Evolutionary conservation across 2,329 filamentous ascomycete genomes (phyloP).

Genomic region (Exophiala spinifera): DNA sequence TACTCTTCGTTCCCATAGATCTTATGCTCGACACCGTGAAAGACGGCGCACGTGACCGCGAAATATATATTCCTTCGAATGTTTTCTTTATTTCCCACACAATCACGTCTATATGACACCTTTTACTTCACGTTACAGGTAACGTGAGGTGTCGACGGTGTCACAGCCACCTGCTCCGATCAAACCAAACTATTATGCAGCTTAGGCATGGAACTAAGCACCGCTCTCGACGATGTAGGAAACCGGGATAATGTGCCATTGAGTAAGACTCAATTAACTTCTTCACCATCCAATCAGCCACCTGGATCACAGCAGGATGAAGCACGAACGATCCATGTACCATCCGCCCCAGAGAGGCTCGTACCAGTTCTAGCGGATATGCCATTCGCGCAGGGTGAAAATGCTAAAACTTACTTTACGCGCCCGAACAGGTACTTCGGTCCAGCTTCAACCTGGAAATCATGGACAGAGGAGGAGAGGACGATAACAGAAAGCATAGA

Average conservation of each 20-base stretch:
- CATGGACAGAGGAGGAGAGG: slow-evolving; percentile 86
- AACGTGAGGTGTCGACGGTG: too few relatives aligned
- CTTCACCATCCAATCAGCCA: slow-evolving; percentile 3
- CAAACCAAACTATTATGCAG: background rate
- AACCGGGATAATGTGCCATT: background rate
- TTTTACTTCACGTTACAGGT: too few relatives aligned
- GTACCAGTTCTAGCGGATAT: slow-evolving; percentile 3
- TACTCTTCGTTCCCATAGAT: background rate
- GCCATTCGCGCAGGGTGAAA: slow-evolving; percentile 11
- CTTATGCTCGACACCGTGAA: too few relatives aligned
- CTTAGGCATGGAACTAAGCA: slow-evolving; percentile 14
- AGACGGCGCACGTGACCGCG: too few relatives aligned
- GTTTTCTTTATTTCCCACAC: too few relatives aligned
- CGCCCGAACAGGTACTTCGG: slow-evolving; percentile 75
- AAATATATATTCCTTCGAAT: too few relatives aligned
- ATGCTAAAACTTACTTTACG: slow-evolving; percentile 24
- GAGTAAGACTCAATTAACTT: slow-evolving; percentile 1
- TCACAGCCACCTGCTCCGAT: too few relatives aligned
- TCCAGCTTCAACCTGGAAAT: slow-evolving; percentile 66
- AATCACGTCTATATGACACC: too few relatives aligned
- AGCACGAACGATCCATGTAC: background rate
- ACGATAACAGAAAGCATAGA: slow-evolving; percentile 62
- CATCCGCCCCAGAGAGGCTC: background rate
- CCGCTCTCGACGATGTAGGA: slow-evolving; percentile 4
- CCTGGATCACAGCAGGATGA: background rate